phyloP scores from a whole-genome alignment of 2,329 filamentous ascomycete genomes.

The Karstenula rhodostoma region DNA sequence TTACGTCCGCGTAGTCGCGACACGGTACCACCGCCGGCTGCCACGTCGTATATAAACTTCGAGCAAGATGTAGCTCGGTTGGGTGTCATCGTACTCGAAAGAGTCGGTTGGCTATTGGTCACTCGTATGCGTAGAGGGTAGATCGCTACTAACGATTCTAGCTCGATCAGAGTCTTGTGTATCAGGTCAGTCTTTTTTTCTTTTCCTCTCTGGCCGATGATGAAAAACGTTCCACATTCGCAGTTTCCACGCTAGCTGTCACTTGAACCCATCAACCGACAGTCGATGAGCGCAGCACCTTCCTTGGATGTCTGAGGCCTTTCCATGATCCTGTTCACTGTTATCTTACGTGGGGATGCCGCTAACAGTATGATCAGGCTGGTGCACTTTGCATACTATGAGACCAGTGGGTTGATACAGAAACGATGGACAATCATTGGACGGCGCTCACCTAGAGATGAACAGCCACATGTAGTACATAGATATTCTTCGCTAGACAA shows the following conservation, averaged over 20 bases:
- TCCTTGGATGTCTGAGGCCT: conserved; percentile 79
- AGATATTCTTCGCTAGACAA: not conserved
- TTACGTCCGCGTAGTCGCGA: not conserved
- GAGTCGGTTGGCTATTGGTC: not conserved
- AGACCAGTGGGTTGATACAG: not conserved
- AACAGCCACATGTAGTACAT: not conserved
- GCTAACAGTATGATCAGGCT: conserved; percentile 24
- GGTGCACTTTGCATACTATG: too few species aligned
- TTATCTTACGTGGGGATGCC: conserved; percentile 15
- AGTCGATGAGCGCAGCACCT: conserved; percentile 72
- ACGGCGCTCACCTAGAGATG: not conserved
- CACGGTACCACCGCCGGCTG: not conserved
- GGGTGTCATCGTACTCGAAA: not conserved
- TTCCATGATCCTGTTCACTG: conserved; percentile 14
- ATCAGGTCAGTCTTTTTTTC: conserved; percentile 40
- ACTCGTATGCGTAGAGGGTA: not conserved
- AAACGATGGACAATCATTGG: not conserved
- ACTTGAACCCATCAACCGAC: conserved; percentile 66
- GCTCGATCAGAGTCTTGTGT: not conserved
- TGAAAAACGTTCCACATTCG: conserved; percentile 82
- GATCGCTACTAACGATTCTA: not conserved
- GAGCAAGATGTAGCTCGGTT: not conserved
- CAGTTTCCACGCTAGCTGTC: conserved; percentile 86
- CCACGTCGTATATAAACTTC: not conserved
- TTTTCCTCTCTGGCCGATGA: conserved; percentile 59